These are phyloP conservation scores for Teunomyces cretensis DNA, from an alignment of 805 yeast species.

Conservation along the genomic window DNA sequence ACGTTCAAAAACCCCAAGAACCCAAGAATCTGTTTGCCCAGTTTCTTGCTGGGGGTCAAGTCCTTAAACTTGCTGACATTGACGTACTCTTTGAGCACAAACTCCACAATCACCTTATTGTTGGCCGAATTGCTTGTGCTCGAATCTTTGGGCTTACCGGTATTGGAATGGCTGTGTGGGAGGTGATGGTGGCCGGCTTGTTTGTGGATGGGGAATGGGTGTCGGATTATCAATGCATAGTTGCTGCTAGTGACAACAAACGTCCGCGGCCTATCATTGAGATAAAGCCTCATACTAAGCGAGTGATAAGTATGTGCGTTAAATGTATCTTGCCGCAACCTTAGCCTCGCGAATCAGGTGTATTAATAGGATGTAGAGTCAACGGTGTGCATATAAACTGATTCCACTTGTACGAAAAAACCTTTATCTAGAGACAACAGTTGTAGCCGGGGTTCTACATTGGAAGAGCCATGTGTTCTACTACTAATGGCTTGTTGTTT, in stretches of 20 bases:
- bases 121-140: conserved; percentile 18
- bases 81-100: conserved; percentile 42
- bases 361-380: background rate
- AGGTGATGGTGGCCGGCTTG: conserved; percentile 17
- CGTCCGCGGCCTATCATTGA: conserved; percentile 66
- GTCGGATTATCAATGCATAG: conserved; percentile 60
- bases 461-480: no score
- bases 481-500: no score
- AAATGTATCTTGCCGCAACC: background rate
- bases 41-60: conserved; percentile 31
- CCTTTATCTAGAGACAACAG: no score
- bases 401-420: no score
- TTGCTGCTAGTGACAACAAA: conserved; percentile 61
- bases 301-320: no score
- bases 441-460: no score
- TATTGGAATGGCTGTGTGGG: conserved; percentile 10
- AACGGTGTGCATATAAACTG: background rate
- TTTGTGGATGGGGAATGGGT: conserved; percentile 35
- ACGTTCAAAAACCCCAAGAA: conserved; percentile 60
- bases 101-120: conserved; percentile 49
- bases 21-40: conserved; percentile 43
- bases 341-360: background rate
- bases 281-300: conserved; percentile 56
- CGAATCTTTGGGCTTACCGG: conserved; percentile 14
- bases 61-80: conserved; percentile 44